Conservation (phyloP, 768 basidiomycete genomes). For the Mycena albidolilacea region DNA sequence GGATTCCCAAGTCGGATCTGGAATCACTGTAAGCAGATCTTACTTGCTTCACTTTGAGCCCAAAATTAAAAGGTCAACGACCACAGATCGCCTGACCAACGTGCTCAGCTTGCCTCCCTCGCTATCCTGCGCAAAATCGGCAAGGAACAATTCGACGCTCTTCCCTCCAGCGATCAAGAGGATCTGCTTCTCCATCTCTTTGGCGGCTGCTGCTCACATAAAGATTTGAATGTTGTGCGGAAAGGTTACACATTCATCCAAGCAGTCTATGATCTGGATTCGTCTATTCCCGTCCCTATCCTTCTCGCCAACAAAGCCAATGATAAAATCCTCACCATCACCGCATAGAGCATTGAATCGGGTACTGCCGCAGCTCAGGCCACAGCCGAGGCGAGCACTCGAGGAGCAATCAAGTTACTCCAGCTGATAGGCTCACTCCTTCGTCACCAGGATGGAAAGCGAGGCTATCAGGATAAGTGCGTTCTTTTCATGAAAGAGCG, state of each 20-base stretch:
- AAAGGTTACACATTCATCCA: conserved; percentile 34
- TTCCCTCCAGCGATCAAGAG: background rate
- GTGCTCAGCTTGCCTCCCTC: background rate
- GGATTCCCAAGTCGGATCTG: background rate
- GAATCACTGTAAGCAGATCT: background rate
- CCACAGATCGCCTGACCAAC: background rate
- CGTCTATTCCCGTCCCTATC: conserved; percentile 36
- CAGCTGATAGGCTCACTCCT: conserved; percentile 45
- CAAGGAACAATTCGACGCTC: background rate
- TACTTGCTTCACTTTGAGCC: background rate
- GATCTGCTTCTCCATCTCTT: conserved; percentile 39
- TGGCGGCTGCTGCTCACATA: conserved; percentile 50
- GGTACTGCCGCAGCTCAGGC: no score
- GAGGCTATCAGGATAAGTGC: conserved; percentile 18
- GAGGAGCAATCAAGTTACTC: background rate
- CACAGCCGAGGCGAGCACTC: no score
- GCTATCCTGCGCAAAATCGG: background rate
- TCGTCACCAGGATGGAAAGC: conserved; percentile 46
- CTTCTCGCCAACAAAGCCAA: conserved; percentile 47
- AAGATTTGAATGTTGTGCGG: conserved; percentile 49
- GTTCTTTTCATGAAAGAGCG: conserved; percentile 4
- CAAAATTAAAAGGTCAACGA: background rate
- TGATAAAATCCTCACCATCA: conserved; percentile 39
- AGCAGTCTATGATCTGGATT: conserved; percentile 3
- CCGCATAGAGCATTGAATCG: no score